Evolutionary conservation across 139 green algal species (phyloP).

Genomic region (Pseudopediastrum boryanum): DNA sequence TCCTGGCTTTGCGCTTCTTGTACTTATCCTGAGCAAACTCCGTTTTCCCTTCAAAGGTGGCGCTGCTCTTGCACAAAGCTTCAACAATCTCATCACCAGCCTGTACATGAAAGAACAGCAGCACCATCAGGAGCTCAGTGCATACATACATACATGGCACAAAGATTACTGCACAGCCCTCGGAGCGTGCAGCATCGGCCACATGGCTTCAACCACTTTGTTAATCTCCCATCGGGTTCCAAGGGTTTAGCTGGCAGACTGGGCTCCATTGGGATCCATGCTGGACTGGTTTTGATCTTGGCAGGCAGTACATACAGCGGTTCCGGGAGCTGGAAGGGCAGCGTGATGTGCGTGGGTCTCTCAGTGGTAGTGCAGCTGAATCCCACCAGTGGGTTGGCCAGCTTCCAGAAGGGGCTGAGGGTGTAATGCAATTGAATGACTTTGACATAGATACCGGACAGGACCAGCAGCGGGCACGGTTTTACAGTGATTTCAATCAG

Average conservation of each 20-base stretch:
- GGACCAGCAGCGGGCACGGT: constrained; percentile 90
- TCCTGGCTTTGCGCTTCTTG: constrained; percentile 60
- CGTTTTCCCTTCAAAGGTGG: constrained; percentile 83
- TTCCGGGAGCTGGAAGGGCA: constrained; percentile 81
- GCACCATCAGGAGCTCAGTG: background rate
- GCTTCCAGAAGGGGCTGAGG: constrained; percentile 44
- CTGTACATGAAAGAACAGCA: constrained; percentile 24
- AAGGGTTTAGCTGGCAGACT: constrained; percentile 93
- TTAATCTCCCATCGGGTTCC: constrained; percentile 68
- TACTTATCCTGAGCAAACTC: constrained; percentile 92
- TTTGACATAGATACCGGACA: constrained; percentile 94
- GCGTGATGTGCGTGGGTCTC: constrained; percentile 73
- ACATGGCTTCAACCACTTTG: too few relatives aligned
- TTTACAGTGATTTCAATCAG: constrained; percentile 78
- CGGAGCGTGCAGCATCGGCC: too few relatives aligned
- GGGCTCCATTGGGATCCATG: constrained; percentile 96
- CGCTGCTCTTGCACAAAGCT: constrained; percentile 70
- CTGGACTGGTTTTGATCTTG: constrained; percentile 88
- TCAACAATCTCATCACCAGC: constrained; percentile 76
- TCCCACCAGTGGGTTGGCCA: constrained; percentile 36
- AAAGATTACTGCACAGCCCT: background rate
- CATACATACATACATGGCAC: background rate
- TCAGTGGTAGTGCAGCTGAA: constrained; percentile 41
- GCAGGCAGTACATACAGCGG: constrained; percentile 74
- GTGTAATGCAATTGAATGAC: constrained; percentile 82